These are phyloP conservation scores for Nemania sp. DNA, from an alignment of 2,329 filamentous ascomycete species.

Conservation along the genomic window DNA sequence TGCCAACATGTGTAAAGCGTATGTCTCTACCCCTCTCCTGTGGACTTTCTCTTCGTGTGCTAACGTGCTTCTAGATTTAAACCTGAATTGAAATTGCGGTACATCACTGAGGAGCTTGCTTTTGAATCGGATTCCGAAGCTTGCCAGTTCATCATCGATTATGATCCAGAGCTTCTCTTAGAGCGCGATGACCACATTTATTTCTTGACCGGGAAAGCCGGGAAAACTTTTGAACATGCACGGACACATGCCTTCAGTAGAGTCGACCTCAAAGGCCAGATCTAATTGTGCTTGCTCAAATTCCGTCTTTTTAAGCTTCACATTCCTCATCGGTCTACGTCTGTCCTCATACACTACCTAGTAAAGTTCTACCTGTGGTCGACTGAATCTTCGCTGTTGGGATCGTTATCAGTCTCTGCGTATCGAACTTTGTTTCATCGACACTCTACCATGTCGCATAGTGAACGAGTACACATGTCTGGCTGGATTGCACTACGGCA, in stretches of 20 bases:
- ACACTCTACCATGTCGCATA: conserved; percentile 27
- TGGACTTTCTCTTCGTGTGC: conserved; percentile 32
- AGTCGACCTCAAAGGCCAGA: conserved; percentile 97
- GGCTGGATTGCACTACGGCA: conserved; percentile 23
- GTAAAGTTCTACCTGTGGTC: conserved; percentile 15
- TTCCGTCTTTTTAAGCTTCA: conserved; percentile 23
- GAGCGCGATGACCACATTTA: conserved; percentile 74
- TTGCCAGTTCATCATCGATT: conserved; percentile 84
- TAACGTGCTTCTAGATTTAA: conserved; percentile 75
- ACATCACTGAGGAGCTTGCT: conserved; percentile 92
- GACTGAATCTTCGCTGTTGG: conserved; percentile 1
- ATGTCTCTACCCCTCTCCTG: conserved; percentile 48
- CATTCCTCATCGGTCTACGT: conserved; percentile 27
- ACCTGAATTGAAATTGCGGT: conserved; percentile 83
- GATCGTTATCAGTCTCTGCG: conserved; percentile 21
- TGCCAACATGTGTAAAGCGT: conserved; percentile 94
- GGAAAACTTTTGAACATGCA: conserved; percentile 71
- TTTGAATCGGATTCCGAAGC: conserved; percentile 93
- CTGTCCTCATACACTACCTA: conserved; percentile 18
- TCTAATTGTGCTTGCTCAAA: no score
- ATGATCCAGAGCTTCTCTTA: conserved; percentile 75
- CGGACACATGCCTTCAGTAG: conserved; percentile 76
- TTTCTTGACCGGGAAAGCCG: conserved; percentile 75
- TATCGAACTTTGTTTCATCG: conserved; percentile 24
- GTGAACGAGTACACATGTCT: conserved; percentile 23